Percentiles rank a stretch among this genome's conserved stretches.
phyloP scores from a whole-genome alignment of 2,329 filamentous ascomycete species.

The Cladophialophora exuberans region DNA sequence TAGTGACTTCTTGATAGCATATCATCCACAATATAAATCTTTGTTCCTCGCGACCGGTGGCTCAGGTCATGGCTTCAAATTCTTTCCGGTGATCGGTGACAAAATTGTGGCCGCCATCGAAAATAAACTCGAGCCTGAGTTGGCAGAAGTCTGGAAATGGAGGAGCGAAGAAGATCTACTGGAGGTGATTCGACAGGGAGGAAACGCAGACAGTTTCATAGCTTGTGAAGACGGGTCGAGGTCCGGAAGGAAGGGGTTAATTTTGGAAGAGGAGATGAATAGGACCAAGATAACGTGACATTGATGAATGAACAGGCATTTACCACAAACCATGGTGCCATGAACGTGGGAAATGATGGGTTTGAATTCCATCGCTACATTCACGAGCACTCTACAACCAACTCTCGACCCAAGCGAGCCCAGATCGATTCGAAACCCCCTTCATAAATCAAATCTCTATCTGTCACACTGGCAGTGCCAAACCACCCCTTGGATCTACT shows the following conservation, averaged over 20 bases:
- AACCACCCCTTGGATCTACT: too few relatives aligned
- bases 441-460: too few relatives aligned
- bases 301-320: too few relatives aligned
- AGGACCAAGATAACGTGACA: neutral
- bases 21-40: slow-evolving; percentile 61
- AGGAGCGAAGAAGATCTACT: slow-evolving; percentile 26
- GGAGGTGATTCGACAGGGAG: neutral
- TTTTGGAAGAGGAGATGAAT: slow-evolving; percentile 43
- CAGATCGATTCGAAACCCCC: too few relatives aligned
- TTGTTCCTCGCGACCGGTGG: slow-evolving; percentile 58
- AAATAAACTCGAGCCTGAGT: slow-evolving; percentile 46
- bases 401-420: too few relatives aligned
- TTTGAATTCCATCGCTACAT: too few relatives aligned
- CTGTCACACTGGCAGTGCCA: too few relatives aligned
- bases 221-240: slow-evolving; percentile 43
- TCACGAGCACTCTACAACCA: too few relatives aligned
- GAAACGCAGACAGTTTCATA: slow-evolving; percentile 28
- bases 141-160: slow-evolving; percentile 50
- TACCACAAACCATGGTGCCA: too few relatives aligned
- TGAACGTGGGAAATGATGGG: too few relatives aligned
- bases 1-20: slow-evolving; percentile 72
- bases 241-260: slow-evolving; percentile 46
- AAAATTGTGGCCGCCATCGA: slow-evolving; percentile 54
- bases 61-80: slow-evolving; percentile 67
- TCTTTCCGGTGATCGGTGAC: slow-evolving; percentile 66